phyloP scores from a whole-genome alignment of 805 yeast genomes.

The Myxozyma lipomycoides region DNA sequence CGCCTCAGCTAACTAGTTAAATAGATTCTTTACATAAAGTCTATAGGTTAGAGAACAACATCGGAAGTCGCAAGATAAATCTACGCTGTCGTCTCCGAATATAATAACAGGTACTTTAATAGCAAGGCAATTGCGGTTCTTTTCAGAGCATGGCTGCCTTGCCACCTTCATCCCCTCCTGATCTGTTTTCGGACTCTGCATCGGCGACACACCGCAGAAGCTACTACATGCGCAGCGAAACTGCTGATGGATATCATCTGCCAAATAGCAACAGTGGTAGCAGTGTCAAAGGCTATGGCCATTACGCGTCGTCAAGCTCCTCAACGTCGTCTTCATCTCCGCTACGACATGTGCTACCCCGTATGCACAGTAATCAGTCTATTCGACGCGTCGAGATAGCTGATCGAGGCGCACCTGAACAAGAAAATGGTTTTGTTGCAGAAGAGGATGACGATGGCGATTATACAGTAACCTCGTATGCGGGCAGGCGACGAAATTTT shows the following conservation, averaged over 20 bases:
- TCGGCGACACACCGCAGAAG: background rate
- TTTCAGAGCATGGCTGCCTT: background rate
- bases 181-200: background rate
- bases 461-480: background rate
- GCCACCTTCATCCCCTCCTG: background rate
- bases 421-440: background rate
- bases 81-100: no score
- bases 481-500: constrained; percentile 1
- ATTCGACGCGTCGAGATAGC: background rate
- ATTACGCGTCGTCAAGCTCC: background rate
- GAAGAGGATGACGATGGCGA: constrained; percentile 1
- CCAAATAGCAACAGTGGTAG: background rate
- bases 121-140: no score
- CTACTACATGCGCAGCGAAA: background rate
- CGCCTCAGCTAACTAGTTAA: no score
- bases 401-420: background rate
- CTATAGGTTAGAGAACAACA: no score
- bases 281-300: background rate
- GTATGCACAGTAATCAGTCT: background rate
- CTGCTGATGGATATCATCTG: background rate
- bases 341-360: background rate
- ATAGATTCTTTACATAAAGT: no score
- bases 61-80: no score
- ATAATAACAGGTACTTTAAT: no score
- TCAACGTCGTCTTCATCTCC: background rate